Percentiles rank a stretch among this genome's conserved stretches.
Conservation (phyloP, 768 basidiomycete genomes). For the Galerina marginata region DNA sequence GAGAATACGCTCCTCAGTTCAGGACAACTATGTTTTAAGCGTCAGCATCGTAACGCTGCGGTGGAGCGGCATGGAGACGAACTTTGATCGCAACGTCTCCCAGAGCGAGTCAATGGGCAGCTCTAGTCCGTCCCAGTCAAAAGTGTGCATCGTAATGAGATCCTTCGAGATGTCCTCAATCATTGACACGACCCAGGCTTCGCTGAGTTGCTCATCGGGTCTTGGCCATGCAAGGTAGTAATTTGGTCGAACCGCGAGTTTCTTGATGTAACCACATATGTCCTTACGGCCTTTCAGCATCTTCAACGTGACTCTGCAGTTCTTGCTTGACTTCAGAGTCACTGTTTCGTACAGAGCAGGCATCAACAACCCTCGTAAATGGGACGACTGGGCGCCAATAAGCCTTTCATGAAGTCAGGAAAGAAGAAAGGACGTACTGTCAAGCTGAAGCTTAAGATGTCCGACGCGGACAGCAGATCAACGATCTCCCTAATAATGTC, state of each 20-base stretch:
- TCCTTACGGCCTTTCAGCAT: slow-evolving; percentile 42
- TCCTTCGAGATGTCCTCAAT: slow-evolving; percentile 38
- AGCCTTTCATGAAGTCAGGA: slow-evolving; percentile 10
- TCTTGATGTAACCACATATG: slow-evolving; percentile 44
- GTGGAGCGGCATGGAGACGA: slow-evolving; percentile 21
- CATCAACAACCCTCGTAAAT: slow-evolving; percentile 36
- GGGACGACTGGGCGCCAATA: slow-evolving; percentile 19
- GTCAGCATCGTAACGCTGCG: slow-evolving; percentile 2
- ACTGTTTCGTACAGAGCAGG: slow-evolving; percentile 52
- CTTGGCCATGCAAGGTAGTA: slow-evolving; percentile 59
- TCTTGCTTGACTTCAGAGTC: slow-evolving; percentile 46
- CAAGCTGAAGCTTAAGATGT: slow-evolving; percentile 48
- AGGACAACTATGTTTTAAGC: slow-evolving; percentile 42
- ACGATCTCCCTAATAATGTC: slow-evolving; percentile 48
- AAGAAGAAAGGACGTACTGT: slow-evolving; percentile 35
- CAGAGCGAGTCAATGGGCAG: slow-evolving; percentile 48
- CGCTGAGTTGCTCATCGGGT: slow-evolving; percentile 44
- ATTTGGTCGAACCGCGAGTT: slow-evolving; percentile 52
- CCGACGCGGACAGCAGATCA: slow-evolving; percentile 37
- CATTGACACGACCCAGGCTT: slow-evolving; percentile 44
- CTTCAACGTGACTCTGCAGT: slow-evolving; percentile 41
- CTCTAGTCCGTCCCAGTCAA: slow-evolving; percentile 60
- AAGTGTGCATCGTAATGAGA: slow-evolving; percentile 43
- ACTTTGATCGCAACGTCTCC: slow-evolving; percentile 45
- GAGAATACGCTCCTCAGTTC: slow-evolving; percentile 48